Percentiles rank a stretch among this genome's conserved stretches.
Conservation (phyloP, 257 asterid genomes). For the Apocynum venetum region DNA sequence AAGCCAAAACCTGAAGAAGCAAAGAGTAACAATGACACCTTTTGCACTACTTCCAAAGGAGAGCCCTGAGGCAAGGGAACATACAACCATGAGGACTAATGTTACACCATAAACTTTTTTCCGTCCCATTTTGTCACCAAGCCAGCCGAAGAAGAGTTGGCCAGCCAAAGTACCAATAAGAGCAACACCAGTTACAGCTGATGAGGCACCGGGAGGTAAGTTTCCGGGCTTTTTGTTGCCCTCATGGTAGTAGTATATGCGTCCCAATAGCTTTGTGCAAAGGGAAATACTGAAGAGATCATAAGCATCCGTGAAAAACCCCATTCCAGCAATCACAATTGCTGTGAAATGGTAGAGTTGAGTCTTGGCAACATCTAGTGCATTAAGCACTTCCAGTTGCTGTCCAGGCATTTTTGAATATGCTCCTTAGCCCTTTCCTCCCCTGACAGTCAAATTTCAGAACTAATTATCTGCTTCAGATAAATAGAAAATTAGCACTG, state of each 20-base stretch:
- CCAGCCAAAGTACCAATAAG: slow-evolving; percentile 23
- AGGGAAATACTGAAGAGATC: slow-evolving; percentile 29
- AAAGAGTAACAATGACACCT: slow-evolving; percentile 26
- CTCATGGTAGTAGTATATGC: slow-evolving; percentile 19
- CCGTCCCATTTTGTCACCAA: slow-evolving; percentile 28
- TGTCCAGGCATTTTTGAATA: slow-evolving; percentile 16
- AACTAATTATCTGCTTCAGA: background rate
- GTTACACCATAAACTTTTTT: slow-evolving; percentile 25
- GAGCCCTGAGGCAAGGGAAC: slow-evolving; percentile 25
- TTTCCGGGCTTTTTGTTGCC: slow-evolving; percentile 12
- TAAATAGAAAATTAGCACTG: background rate
- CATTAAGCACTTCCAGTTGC: slow-evolving; percentile 27
- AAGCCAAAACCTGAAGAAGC: slow-evolving; percentile 30
- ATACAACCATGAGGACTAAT: slow-evolving; percentile 16
- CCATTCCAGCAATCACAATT: slow-evolving; percentile 32
- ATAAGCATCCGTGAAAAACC: slow-evolving; percentile 30
- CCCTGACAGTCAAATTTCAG: no score
- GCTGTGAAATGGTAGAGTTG: slow-evolving; percentile 33
- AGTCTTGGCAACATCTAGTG: slow-evolving; percentile 34
- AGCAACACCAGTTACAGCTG: slow-evolving; percentile 27
- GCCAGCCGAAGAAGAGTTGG: slow-evolving; percentile 32
- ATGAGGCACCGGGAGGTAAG: slow-evolving; percentile 19
- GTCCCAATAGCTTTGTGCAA: slow-evolving; percentile 25
- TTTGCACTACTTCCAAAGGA: slow-evolving; percentile 18
- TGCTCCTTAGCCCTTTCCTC: slow-evolving; percentile 1